phyloP scores from a whole-genome alignment of 2,329 filamentous ascomycete genomes.

The Raffaelea ambrosiae region DNA sequence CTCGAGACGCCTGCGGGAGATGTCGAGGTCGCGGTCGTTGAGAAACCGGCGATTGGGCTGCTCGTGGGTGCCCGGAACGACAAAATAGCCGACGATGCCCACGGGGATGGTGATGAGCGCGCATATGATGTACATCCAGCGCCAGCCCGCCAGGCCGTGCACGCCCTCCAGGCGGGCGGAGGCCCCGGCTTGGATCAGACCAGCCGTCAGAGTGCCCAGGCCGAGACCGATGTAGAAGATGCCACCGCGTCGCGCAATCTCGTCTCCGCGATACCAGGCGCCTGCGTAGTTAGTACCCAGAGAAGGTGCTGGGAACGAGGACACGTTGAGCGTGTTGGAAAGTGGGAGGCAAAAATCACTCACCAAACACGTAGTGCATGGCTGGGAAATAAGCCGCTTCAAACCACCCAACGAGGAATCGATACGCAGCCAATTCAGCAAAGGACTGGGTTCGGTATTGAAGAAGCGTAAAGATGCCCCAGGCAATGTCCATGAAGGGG shows the following conservation, averaged over 20 bases:
- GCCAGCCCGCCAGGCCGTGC: conserved; percentile 38
- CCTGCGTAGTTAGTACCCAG: too few relatives aligned
- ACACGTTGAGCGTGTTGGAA: too few relatives aligned
- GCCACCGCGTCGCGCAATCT: conserved; percentile 52
- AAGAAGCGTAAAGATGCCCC: conserved; percentile 19
- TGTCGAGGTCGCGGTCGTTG: conserved; percentile 21
- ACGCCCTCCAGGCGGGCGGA: conserved; percentile 31
- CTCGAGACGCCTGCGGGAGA: conserved; percentile 24
- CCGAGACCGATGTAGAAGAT: conserved; percentile 53
- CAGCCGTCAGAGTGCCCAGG: conserved; percentile 27
- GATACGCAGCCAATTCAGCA: conserved; percentile 31
- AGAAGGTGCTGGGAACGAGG: too few relatives aligned
- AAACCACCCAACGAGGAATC: conserved; percentile 45
- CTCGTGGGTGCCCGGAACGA: conserved; percentile 39
- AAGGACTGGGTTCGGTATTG: conserved; percentile 40
- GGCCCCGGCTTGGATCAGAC: conserved; percentile 32
- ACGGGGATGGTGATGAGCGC: conserved; percentile 29
- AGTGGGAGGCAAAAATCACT: conserved; percentile 7
- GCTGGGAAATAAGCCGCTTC: conserved; percentile 47
- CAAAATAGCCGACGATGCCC: conserved; percentile 38
- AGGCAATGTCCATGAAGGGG: conserved; percentile 20
- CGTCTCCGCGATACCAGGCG: conserved; percentile 51
- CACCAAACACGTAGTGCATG: conserved; percentile 33
- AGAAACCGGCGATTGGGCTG: conserved; percentile 25
- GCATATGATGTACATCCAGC: conserved; percentile 43